Percentiles rank a stretch among this genome's conserved stretches.
Evolutionary conservation across 2,329 filamentous ascomycete genomes (phyloP).

Genomic region (Verticillium longisporum): DNA sequence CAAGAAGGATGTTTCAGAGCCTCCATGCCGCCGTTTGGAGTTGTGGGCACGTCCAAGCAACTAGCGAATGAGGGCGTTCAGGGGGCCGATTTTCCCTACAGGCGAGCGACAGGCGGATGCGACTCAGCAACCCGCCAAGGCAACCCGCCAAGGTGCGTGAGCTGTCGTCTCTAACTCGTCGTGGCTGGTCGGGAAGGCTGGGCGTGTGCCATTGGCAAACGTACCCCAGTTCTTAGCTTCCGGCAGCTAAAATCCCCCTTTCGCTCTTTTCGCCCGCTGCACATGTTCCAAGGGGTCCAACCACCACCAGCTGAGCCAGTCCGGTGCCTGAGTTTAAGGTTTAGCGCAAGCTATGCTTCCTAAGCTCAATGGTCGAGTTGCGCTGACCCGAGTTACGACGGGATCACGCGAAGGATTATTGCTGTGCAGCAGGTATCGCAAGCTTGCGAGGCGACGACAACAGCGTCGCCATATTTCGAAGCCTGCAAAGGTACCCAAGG

Average conservation of each 20-base stretch:
- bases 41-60: slow-evolving; percentile 11
- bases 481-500: neutral
- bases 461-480: neutral
- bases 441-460: neutral
- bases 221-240: slow-evolving; percentile 1
- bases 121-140: neutral
- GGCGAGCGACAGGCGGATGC: neutral
- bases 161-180: neutral
- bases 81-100: neutral
- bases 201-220: neutral
- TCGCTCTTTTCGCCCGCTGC: neutral
- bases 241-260: slow-evolving; percentile 1
- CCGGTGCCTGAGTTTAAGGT: neutral
- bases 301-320: neutral
- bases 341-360: neutral
- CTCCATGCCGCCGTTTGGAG: slow-evolving; percentile 1
- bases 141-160: neutral
- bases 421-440: neutral
- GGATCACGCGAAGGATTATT: neutral
- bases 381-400: neutral
- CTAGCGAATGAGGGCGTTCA: slow-evolving; percentile 8
- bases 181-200: neutral
- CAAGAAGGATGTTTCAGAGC: slow-evolving; percentile 2
- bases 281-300: neutral
- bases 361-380: neutral